Evolutionary conservation across 495 filamentous ascomycete species (phyloP), one percentile per base, ranked within the genome.

Genomic region (Lasiosphaeria miniovina): DNA sequence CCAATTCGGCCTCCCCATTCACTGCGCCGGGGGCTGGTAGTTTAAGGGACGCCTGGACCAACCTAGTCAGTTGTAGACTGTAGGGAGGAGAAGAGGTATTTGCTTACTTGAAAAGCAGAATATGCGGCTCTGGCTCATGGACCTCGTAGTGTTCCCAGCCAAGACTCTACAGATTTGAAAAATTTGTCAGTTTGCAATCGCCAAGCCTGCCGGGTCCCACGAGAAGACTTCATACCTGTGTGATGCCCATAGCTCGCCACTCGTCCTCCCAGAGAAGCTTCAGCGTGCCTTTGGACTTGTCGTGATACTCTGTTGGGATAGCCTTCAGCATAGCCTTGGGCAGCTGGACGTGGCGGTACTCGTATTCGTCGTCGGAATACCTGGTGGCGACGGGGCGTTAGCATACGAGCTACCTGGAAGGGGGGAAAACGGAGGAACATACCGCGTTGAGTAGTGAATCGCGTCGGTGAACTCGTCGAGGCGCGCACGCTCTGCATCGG

Each of bases 71-170:
- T 46, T n/a, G 6, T n/a, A 5, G 43, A n/a, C 43, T 5, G 3
- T 4, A 31, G 17, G 32, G 6, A 7, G 4, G 49, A 31, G 49
- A 7, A 6, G 17, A 3, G 49, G 49, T 31, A 4, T 11, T 24
- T 8, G 75, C 89, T 74, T 74, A 98, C 94, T 98, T 98, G 83
- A 98, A 98, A 12, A 98, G 83, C 36, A 98, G 84, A 61, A 98
- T 98, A 65, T 98, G 94, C 52, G 94, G 94, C 77, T 98, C 94
- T 40, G 94, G 94, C 74, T 96, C 95, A 71, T 98, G 94, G 55
- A 98, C 94, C 74, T 98, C 94, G 65, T 98, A 98, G 75, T 98
- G 94, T 69, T 97, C 93, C 94, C 94, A 98, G 33, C 94, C 94
- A 62, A 98, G 78, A 73, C 95, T 98, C 91, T 98, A 54, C 4